A percentile compares a stretch with the other conserved stretches of the same genome.
Conservation (phyloP, 1,284 basidiomycete species). For the Cutaneotrichosporon cutaneum region DNA sequence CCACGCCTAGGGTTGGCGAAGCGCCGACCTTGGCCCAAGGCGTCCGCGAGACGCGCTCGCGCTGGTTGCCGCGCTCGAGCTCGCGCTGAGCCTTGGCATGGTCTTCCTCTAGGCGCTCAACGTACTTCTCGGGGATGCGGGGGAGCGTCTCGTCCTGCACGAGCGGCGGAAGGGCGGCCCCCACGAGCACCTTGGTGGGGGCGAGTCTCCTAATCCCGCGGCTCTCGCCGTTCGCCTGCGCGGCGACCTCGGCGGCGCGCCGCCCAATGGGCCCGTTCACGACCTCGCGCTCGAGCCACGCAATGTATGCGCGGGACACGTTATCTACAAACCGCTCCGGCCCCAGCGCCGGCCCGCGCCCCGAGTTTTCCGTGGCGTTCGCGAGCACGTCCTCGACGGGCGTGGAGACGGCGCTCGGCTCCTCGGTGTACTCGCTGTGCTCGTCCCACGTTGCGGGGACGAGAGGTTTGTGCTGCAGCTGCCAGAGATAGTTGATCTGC, state of each 20-base stretch:
- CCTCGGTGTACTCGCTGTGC: not conserved
- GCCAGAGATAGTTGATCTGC: slow-evolving; percentile 51
- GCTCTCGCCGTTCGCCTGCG: not conserved
- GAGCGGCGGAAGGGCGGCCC: slow-evolving; percentile 44
- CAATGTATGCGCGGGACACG: slow-evolving; percentile 37
- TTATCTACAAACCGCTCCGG: slow-evolving; percentile 41
- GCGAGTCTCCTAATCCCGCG: not conserved
- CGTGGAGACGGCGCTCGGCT: not conserved
- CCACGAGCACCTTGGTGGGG: slow-evolving; percentile 35
- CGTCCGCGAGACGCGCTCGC: slow-evolving; percentile 22
- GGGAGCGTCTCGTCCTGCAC: slow-evolving; percentile 41
- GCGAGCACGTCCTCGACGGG: slow-evolving; percentile 31
- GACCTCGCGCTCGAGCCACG: slow-evolving; percentile 44
- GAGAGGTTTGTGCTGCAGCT: slow-evolving; percentile 44
- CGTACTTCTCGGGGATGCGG: slow-evolving; percentile 48
- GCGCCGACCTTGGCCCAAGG: slow-evolving; percentile 20
- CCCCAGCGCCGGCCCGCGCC: slow-evolving; percentile 42
- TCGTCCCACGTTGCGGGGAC: slow-evolving; percentile 29
- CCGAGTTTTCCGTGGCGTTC: slow-evolving; percentile 40
- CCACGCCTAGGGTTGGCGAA: slow-evolving; percentile 2
- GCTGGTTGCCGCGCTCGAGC: slow-evolving; percentile 21
- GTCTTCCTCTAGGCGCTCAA: slow-evolving; percentile 34
- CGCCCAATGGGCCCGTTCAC: slow-evolving; percentile 44
- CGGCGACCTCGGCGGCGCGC: slow-evolving; percentile 18
- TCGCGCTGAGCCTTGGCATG: slow-evolving; percentile 22